Percentiles rank a stretch among this genome's conserved stretches.
phyloP scores from a whole-genome alignment of 805 yeast species.

The Ogataea degrootiae region DNA sequence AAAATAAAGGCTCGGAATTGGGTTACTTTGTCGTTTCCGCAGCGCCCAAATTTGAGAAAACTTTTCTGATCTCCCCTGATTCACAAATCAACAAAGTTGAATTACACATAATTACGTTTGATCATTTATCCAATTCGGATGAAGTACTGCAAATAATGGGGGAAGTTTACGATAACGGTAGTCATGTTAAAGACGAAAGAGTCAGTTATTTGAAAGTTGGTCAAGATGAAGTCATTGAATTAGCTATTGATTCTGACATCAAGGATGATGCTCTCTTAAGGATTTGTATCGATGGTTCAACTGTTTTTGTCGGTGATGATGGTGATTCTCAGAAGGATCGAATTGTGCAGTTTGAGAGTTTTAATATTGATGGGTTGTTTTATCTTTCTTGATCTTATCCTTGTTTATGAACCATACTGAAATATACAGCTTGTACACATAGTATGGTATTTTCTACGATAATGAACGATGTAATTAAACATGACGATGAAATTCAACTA shows the following conservation, averaged over 20 bases:
- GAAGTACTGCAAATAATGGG: constrained; percentile 51
- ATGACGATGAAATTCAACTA: too few species aligned
- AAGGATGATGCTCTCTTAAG: constrained; percentile 37
- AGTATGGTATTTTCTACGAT: too few species aligned
- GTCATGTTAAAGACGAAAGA: constrained; percentile 43
- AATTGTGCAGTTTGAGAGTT: background rate
- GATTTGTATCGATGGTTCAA: constrained; percentile 67
- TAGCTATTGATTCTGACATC: constrained; percentile 22
- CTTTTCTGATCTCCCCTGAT: constrained; percentile 58
- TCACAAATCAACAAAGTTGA: constrained; percentile 40
- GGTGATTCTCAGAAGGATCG: background rate
- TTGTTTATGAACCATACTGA: too few species aligned
- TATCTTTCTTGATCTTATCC: background rate
- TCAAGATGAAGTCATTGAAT: constrained; percentile 9
- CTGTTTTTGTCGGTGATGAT: constrained; percentile 24
- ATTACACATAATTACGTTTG: constrained; percentile 45
- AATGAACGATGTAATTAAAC: too few species aligned
- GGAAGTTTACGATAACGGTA: constrained; percentile 52
- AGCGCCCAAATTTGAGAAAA: constrained; percentile 52
- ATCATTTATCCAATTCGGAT: constrained; percentile 25
- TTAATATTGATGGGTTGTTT: background rate
- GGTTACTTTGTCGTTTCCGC: constrained; percentile 59
- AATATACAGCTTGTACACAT: too few species aligned
- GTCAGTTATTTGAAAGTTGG: constrained; percentile 42
- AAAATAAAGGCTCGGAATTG: constrained; percentile 35